phyloP scores from a whole-genome alignment of 163 green algal genomes.

The Chlamydomonas reinhardtii region DNA sequence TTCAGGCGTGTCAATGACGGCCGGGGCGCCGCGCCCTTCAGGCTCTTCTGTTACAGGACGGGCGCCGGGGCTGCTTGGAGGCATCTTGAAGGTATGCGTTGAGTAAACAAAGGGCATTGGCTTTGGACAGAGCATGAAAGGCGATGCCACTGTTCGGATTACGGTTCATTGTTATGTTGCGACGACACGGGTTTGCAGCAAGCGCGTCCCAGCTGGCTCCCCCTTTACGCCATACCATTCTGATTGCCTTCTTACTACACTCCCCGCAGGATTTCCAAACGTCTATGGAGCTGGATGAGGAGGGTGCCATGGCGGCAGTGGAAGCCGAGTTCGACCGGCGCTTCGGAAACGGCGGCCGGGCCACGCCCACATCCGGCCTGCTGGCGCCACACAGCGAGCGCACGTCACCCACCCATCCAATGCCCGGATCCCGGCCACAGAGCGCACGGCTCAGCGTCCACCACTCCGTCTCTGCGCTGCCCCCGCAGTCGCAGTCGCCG shows the following conservation, averaged over 20 bases:
- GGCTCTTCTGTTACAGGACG: too few relatives aligned
- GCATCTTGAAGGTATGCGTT: slow-evolving; percentile 11
- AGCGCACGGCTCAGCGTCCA: background rate
- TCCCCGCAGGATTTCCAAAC: slow-evolving; percentile 12
- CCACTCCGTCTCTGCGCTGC: background rate
- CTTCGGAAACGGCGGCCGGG: background rate
- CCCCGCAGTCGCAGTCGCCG: background rate
- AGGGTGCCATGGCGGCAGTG: slow-evolving; percentile 20
- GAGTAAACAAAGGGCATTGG: too few relatives aligned
- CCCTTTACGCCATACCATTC: too few relatives aligned
- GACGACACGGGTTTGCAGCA: too few relatives aligned
- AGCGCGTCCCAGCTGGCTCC: too few relatives aligned
- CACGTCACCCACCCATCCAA: background rate
- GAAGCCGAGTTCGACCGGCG: slow-evolving; percentile 46
- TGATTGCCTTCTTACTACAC: background rate
- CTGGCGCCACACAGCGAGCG: background rate
- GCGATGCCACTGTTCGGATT: too few relatives aligned
- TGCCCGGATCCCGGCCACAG: background rate
- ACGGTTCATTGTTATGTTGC: too few relatives aligned
- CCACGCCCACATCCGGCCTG: background rate
- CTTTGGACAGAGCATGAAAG: too few relatives aligned
- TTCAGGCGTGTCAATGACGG: background rate
- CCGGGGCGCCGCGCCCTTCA: background rate
- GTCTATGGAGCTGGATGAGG: slow-evolving; percentile 27
- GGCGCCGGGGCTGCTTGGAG: background rate